Base-by-base conservation (phyloP, 164 flowering plant genomes). In the Tinospora cordifolia region DNA sequence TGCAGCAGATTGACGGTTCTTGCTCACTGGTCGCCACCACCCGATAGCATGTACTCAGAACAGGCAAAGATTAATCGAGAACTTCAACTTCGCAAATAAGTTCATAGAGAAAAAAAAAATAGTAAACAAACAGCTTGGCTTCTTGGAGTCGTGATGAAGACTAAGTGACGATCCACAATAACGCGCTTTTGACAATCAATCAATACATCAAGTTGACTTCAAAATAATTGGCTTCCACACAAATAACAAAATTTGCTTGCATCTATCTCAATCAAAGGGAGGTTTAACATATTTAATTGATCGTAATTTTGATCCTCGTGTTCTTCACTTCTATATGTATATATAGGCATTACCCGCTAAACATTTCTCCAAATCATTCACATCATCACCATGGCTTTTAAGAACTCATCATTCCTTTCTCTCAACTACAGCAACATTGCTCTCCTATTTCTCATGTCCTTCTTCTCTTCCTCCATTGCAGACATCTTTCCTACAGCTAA, bases 331-430 rank as follows among this genome's bases (percentile, higher is more conserved):
- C 2, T 2, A 26, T 22, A 24, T 60, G 14, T 60, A 60, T 60
- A 60, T 60, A 26, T 60, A 30, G 36, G 9, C 63, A 14, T 60
- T 24, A 60, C 4, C 63, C 63, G 26, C 36, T 15, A 60, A 34
- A 8, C 63, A 60, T 24, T 60, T 60, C 34, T 60, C 26, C 63
- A 60, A 60, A 60, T n/a, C 11, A 13, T 15, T 24, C 11, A 6
- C 14, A 47, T 47, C 54, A 47, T 47, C 7, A 36, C 49, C 62
- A 75, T 75, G 77, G 69, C 77, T 63, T 68, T 63, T 2, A 68
- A 66, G 46, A 36, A 8, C n/a, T 26, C 47, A 30, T 30, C 4
- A 30, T 30, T 44, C 34, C 44, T 15, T 30, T 30, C 17, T 66
- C 47, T 58, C 57, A 63, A 44, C 66, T 30, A 30, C 36, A 30